Percentiles rank a stretch among this genome's conserved stretches.
Conservation (phyloP, 768 basidiomycete species). For the Russula lepida region DNA sequence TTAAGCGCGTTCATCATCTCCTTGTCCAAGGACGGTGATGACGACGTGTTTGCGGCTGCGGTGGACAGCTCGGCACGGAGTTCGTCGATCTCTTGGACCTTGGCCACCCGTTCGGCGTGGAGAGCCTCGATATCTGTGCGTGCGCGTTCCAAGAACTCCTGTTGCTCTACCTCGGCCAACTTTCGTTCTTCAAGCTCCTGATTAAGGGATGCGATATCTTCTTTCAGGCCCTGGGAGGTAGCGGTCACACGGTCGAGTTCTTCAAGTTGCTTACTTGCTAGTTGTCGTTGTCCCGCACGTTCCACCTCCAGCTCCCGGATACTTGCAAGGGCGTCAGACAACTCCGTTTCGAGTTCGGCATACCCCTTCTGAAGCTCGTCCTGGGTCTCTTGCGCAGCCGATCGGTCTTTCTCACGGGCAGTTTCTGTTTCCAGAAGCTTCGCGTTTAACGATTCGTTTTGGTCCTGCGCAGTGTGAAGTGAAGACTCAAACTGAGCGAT, state of each 20-base stretch:
- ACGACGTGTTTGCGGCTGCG: conserved; percentile 30
- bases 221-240: conserved; percentile 38
- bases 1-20: conserved; percentile 63
- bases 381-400: conserved; percentile 40
- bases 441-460: conserved; percentile 39
- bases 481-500: conserved; percentile 56
- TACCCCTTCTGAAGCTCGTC: conserved; percentile 58
- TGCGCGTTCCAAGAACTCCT: conserved; percentile 52
- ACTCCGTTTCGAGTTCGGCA: conserved; percentile 50
- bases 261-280: conserved; percentile 44
- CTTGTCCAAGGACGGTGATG: conserved; percentile 54
- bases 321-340: conserved; percentile 45
- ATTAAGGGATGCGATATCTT: conserved; percentile 46
- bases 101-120: conserved; percentile 48
- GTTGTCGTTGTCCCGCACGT: conserved; percentile 49
- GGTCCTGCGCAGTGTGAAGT: conserved; percentile 45
- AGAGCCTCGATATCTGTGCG: conserved; percentile 67
- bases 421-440: conserved; percentile 38
- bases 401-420: conserved; percentile 46
- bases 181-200: conserved; percentile 44
- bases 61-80: conserved; percentile 42
- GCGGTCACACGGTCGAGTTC: conserved; percentile 48
- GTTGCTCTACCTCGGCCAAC: conserved; percentile 49
- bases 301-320: conserved; percentile 57
- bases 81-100: conserved; percentile 59